Percentiles rank a stretch among this genome's conserved stretches.
Evolutionary conservation across 1,284 basidiomycete genomes (phyloP).

Genomic region (Melampsora larici-populina): DNA sequence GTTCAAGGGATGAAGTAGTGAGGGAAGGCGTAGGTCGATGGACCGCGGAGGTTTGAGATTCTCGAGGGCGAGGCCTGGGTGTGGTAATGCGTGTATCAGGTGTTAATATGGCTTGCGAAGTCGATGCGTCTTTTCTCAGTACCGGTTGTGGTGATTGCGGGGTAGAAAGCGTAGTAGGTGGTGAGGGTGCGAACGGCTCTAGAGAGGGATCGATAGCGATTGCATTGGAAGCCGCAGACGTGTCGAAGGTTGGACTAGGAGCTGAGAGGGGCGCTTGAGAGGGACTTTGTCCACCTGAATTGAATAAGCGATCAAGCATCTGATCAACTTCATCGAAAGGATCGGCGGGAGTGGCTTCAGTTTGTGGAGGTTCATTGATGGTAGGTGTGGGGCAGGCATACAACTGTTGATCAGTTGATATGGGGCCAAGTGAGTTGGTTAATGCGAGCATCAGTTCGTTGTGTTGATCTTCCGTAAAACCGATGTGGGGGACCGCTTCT

Average conservation of each 20-base stretch:
- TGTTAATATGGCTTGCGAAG: neutral
- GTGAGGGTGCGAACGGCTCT: neutral
- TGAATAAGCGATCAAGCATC: slow-evolving; percentile 1
- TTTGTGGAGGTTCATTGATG: neutral
- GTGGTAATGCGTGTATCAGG: neutral
- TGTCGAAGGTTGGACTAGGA: neutral
- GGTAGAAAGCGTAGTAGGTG: neutral
- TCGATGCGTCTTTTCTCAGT: slow-evolving; percentile 3
- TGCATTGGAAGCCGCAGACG: neutral
- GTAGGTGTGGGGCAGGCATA: neutral
- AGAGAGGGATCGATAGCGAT: slow-evolving; percentile 1
- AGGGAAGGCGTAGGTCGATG: slow-evolving; percentile 8
- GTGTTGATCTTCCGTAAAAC: neutral
- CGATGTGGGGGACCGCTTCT: neutral
- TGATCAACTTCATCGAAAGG: neutral
- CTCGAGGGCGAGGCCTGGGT: neutral
- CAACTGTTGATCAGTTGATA: neutral
- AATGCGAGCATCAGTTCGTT: neutral
- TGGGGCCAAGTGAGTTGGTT: neutral
- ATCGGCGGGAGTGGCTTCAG: neutral
- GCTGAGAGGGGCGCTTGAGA: neutral
- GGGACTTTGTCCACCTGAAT: neutral
- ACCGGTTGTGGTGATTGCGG: neutral
- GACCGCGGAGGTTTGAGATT: neutral
- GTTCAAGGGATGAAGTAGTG: slow-evolving; percentile 34